Evolutionary conservation across 2,329 filamentous ascomycete species (phyloP).

Genomic region (Hypocreales sp.): DNA sequence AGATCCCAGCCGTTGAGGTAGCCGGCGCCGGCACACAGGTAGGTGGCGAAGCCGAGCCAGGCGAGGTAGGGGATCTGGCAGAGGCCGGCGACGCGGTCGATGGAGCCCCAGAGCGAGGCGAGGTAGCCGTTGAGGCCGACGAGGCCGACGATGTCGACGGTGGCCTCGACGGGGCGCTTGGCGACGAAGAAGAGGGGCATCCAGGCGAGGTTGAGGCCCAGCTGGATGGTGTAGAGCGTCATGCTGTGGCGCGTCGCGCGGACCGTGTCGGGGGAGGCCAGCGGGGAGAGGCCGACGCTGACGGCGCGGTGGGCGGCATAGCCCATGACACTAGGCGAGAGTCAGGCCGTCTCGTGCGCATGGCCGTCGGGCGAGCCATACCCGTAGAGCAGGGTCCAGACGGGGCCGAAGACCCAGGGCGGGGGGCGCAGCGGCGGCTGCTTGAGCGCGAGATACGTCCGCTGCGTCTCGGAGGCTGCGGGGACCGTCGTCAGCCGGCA

Average conservation of each 20-base stretch:
- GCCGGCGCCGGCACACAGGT: constrained; percentile 57
- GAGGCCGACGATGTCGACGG: constrained; percentile 59
- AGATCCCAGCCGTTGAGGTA: constrained; percentile 56
- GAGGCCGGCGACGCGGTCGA: constrained; percentile 60
- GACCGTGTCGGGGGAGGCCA: constrained; percentile 35
- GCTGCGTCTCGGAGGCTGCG: constrained; percentile 39
- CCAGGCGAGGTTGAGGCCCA: constrained; percentile 74
- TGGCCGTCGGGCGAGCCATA: too few species aligned
- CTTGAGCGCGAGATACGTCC: constrained; percentile 48
- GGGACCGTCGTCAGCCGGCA: too few species aligned
- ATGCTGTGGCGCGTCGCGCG: constrained; percentile 50
- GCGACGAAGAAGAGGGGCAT: constrained; percentile 87
- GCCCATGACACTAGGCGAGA: constrained; percentile 51
- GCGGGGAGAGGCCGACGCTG: constrained; percentile 42
- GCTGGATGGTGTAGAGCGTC: constrained; percentile 72
- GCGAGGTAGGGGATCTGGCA: constrained; percentile 66
- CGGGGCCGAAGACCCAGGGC: constrained; percentile 45
- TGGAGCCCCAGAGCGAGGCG: constrained; percentile 57
- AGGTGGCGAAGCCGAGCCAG: constrained; percentile 81
- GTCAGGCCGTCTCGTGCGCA: background rate
- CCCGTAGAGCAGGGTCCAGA: constrained; percentile 53
- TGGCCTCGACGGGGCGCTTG: constrained; percentile 57
- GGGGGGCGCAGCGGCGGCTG: constrained; percentile 52
- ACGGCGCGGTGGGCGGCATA: constrained; percentile 75
- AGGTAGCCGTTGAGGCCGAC: constrained; percentile 59